Evolutionary conservation across 345 rosid species (phyloP), one percentile per base, ranked within the genome.

Genomic region (Gossypium ekmanianum): DNA sequence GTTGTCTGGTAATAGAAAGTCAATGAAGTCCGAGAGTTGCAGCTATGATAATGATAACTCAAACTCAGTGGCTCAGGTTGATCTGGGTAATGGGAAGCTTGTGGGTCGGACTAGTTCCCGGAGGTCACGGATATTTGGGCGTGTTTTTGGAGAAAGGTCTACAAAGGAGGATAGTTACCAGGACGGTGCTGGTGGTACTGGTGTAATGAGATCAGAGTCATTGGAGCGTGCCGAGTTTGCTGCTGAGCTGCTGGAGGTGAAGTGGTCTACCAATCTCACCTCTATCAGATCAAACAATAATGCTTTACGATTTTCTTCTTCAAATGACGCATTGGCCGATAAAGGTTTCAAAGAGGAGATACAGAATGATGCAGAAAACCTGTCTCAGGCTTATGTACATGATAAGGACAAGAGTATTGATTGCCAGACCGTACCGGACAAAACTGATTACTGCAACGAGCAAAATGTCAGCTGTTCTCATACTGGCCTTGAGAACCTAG

Each of bases 211-310:
- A 76, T 75, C 66, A 48, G 86, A 74, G 75, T 88, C 95, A 8
- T 76, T 89, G 85, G 96, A 95, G 76, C 68, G 94, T 29, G 99
- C 99, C 18, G 94, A 95, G 83, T 77, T 90, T 52, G 97, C 97
- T 20, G 96, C 98, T 77, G 83, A 95, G 68, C 88, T 93, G 2
- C 88, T 95, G 88, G 98, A 95, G 64, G 78, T 90, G 74, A 86
- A 84, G 61, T 95, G 99, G 99, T 91, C 99, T 63, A 93, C 98
- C 18, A 88, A 83, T 84, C 83, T 93, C 14, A 79, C 86, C 68
- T 80, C 90, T 22, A 74, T 75, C 71, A 84, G 71, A 75, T 22
- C 62, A 22, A n/a, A 70, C 16, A 87, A 76, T 48, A 74, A 71
- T 34, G 64, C 47, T 71, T 70, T 82, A 27, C 73, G 16, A 71